Evolutionary conservation across 2,329 filamentous ascomycete species (phyloP), one percentile per base, ranked within the genome.

Genomic region (Mycosphaerella arachidis): DNA sequence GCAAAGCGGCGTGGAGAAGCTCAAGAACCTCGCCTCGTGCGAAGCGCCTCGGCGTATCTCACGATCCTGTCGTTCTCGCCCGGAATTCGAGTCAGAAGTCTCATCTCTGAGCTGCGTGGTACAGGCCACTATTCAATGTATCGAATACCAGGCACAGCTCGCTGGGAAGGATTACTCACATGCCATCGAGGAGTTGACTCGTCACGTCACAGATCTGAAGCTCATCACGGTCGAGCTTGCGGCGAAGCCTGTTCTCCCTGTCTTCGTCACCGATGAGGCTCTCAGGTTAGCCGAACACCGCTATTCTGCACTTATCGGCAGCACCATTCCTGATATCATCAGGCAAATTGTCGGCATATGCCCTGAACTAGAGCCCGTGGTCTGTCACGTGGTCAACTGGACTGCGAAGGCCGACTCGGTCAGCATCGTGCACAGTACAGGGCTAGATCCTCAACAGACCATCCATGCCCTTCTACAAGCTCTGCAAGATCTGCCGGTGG

Each of bases 331-430:
- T 33, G 12, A 43, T 10, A 18, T 6, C 24, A 45, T 53, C n/a
- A 57, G 27, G 10, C 27, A 30, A 4, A 37, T 58, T 29, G 40
- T 35, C 4, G 24, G 53, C 8, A 31, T 18, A 48, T 53, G 65
- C 48, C 57, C 58, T 27, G 67, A 69, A 61, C 63, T 69, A 33
- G 63, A 52, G 24, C 66, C 67, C 43, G 51, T 66, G n/a, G 55
- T 69, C n/a, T 56, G 50, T 9, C 67, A 68, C 13, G 48, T 66
- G 30, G 43, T 31, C 20, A 30, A 66, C 68, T 53, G 61, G 79
- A 24, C 46, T 78, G 10, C 18, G 27, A 33, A 46, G 13, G 13
- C 53, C 31, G 24, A 18, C 4, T 12, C 35, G 1, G 24, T 13
- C 9, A 9, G 16, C 24, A 46, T 31, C n/a, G 40, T 5, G n/a